phyloP scores from a whole-genome alignment of 805 yeast species.

The Starmerella riodocensis region DNA sequence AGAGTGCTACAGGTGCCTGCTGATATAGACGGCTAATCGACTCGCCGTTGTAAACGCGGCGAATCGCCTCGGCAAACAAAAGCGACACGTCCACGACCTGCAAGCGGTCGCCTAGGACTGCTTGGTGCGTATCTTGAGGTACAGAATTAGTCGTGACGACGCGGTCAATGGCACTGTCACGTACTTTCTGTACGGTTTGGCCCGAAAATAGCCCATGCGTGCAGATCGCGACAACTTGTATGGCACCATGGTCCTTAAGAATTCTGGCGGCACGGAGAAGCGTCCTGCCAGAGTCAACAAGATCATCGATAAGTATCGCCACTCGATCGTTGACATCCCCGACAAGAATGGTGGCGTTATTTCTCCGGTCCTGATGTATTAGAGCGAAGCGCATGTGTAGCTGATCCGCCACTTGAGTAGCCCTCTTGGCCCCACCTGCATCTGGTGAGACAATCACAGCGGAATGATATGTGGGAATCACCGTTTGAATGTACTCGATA shows the following conservation, averaged over 20 bases:
- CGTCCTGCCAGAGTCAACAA: slow-evolving; percentile 87
- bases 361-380: slow-evolving; percentile 67
- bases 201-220: slow-evolving; percentile 93
- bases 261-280: slow-evolving; percentile 84
- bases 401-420: slow-evolving; percentile 85
- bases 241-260: slow-evolving; percentile 86
- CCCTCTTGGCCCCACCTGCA: slow-evolving; percentile 98
- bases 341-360: slow-evolving; percentile 77
- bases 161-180: slow-evolving; percentile 60
- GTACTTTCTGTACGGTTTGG: slow-evolving; percentile 66
- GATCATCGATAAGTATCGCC: slow-evolving; percentile 85
- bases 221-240: slow-evolving; percentile 68
- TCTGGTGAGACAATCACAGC: slow-evolving; percentile 94
- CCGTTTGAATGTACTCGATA: slow-evolving; percentile 67
- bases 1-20: slow-evolving; percentile 33
- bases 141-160: slow-evolving; percentile 81
- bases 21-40: slow-evolving; percentile 87
- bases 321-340: slow-evolving; percentile 82
- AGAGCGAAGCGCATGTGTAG: slow-evolving; percentile 81
- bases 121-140: slow-evolving; percentile 59
- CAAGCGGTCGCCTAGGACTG: slow-evolving; percentile 43
- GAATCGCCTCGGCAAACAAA: slow-evolving; percentile 84
- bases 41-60: slow-evolving; percentile 96
- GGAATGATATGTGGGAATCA: slow-evolving; percentile 65
- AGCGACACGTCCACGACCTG: slow-evolving; percentile 79